A percentile compares a stretch with the other conserved stretches of the same genome.
Conservation (phyloP, 2,329 filamentous ascomycete species). For the Botryotinia calthae region DNA sequence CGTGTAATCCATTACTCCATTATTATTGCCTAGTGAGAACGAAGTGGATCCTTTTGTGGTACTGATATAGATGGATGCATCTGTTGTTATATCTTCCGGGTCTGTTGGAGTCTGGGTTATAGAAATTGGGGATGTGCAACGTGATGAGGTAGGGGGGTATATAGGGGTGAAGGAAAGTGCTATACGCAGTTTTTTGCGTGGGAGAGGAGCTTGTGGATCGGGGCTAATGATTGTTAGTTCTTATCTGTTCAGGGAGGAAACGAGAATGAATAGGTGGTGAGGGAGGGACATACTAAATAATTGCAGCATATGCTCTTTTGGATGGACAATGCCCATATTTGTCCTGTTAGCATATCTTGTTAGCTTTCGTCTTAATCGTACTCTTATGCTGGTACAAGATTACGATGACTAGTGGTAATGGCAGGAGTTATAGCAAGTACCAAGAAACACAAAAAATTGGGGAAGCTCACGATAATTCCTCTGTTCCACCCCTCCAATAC, state of each 20-base stretch:
- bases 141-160: not conserved
- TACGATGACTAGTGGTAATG: fast-evolving
- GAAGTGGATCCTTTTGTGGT: not conserved
- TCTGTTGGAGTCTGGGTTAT: not conserved
- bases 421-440: not conserved
- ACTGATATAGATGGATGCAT: not conserved
- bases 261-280: not conserved
- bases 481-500: not conserved
- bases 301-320: not conserved
- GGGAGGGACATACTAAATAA: not conserved
- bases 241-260: not conserved
- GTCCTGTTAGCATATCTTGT: not conserved
- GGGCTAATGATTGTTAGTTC: not conserved
- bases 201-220: not conserved
- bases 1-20: not conserved
- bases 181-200: not conserved
- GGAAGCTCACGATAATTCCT: not conserved
- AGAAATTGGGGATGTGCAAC: too few relatives aligned
- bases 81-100: not conserved
- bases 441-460: too few relatives aligned
- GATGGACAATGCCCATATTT: not conserved
- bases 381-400: not conserved
- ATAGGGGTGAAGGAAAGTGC: conserved; percentile 4
- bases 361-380: not conserved
- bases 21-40: not conserved